Percentiles rank a stretch among this genome's conserved stretches.
Conservation (phyloP, 129 eudicot genomes). For the Flaveria linearis region DNA sequence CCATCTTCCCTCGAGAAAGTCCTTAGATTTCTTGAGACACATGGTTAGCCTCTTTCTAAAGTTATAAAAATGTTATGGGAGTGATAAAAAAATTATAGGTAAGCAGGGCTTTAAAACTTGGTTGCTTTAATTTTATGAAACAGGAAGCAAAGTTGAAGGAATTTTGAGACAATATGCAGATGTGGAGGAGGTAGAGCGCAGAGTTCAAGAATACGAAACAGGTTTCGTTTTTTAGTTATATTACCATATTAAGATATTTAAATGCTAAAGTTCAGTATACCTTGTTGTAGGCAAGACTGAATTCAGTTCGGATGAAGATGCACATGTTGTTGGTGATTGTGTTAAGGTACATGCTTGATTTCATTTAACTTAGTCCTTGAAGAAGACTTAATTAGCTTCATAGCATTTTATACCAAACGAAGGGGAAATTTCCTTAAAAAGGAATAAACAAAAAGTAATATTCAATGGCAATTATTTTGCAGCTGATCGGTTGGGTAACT, state of each 20-base stretch:
- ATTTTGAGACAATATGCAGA: conserved; percentile 94
- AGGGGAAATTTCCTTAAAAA: background rate
- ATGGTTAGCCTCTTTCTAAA: conserved; percentile 50
- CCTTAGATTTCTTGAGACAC: conserved; percentile 83
- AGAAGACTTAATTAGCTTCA: background rate
- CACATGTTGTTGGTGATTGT: conserved; percentile 97
- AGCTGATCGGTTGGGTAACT: background rate
- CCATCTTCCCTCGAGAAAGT: conserved; percentile 98
- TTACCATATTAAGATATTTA: background rate
- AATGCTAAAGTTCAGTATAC: conserved; percentile 15
- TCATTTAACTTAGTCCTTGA: background rate
- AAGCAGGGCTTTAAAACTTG: background rate
- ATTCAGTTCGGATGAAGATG: conserved; percentile 88
- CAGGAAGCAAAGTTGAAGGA: conserved; percentile 94
- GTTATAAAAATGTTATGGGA: background rate
- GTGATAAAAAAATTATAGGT: background rate
- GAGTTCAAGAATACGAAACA: conserved; percentile 96
- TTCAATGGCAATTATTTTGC: background rate
- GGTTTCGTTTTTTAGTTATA: conserved; percentile 41
- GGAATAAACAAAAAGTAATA: background rate
- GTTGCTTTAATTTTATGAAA: background rate
- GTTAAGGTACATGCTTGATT: conserved; percentile 64
- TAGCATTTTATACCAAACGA: background rate
- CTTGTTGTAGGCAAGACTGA: conserved; percentile 71
- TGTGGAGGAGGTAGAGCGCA: conserved; percentile 94